phyloP scores from a whole-genome alignment of 2,329 filamentous ascomycete species.

The Phialophora verrucosa region DNA sequence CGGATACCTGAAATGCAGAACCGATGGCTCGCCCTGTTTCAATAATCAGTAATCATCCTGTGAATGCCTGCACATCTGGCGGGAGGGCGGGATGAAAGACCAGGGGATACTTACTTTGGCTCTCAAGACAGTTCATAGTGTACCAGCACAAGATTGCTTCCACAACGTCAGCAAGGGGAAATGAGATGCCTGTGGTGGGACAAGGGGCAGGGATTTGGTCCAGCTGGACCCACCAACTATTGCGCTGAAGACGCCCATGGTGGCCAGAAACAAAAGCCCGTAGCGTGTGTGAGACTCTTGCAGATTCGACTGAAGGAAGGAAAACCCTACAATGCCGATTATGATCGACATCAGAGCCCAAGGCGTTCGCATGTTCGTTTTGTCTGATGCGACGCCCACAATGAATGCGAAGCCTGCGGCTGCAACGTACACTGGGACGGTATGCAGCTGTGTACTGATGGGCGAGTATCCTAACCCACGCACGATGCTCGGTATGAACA shows the following conservation, averaged over 20 bases:
- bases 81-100: background rate
- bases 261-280: background rate
- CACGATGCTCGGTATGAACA: constrained; percentile 8
- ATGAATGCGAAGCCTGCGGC: background rate
- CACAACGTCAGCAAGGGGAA: background rate
- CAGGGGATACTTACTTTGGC: background rate
- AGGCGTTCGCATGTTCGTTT: constrained; percentile 5
- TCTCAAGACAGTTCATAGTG: constrained; percentile 3
- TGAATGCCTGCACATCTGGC: background rate
- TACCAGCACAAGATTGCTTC: constrained; percentile 9
- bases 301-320: constrained; percentile 1
- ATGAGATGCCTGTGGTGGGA: background rate
- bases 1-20: constrained; percentile 2
- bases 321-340: background rate
- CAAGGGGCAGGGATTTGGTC: background rate
- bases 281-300: background rate
- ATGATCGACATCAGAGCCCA: constrained; percentile 1
- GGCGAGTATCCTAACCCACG: constrained; percentile 2
- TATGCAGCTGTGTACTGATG: constrained; percentile 6
- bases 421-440: background rate
- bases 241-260: constrained; percentile 1
- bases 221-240: background rate
- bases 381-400: constrained; percentile 1
- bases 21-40: constrained; percentile 1
- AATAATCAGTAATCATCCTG: background rate